A percentile compares a stretch with the other conserved stretches of the same genome.
phyloP scores from a whole-genome alignment of 345 rosid genomes.

The Carallia brachiata region DNA sequence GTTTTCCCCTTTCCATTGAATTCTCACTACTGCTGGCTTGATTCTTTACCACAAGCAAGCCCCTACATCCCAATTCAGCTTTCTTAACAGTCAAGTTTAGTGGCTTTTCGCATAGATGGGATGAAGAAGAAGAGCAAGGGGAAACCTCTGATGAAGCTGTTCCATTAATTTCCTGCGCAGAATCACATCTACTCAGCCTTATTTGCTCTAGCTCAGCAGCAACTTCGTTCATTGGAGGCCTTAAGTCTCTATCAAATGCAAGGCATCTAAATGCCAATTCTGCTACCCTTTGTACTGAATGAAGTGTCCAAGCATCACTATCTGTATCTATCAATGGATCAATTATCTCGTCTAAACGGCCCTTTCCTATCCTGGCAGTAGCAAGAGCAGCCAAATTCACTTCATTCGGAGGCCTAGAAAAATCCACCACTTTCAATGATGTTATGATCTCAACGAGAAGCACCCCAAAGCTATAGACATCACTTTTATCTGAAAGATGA shows the following conservation, averaged over 20 bases:
- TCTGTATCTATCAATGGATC: conserved; percentile 47
- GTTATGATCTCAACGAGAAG: conserved; percentile 67
- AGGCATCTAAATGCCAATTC: conserved; percentile 81
- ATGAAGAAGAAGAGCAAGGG: conserved; percentile 31
- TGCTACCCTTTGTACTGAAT: conserved; percentile 46
- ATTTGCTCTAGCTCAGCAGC: conserved; percentile 50
- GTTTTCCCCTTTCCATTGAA: conserved; percentile 26
- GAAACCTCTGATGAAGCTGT: conserved; percentile 23
- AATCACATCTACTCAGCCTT: conserved; percentile 26
- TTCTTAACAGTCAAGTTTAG: conserved; percentile 18
- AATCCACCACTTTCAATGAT: conserved; percentile 60
- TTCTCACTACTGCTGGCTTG: conserved; percentile 15
- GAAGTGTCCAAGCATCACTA: conserved; percentile 40
- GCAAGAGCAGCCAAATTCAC: conserved; percentile 65
- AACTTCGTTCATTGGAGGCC: conserved; percentile 68
- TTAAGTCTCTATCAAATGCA: conserved; percentile 58
- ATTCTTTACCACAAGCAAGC: conserved; percentile 7
- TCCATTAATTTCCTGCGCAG: conserved; percentile 22
- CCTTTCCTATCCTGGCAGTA: conserved; percentile 52
- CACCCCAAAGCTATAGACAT: conserved; percentile 79
- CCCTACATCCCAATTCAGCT: conserved; percentile 12
- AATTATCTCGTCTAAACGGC: conserved; percentile 49
- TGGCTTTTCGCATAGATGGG: conserved; percentile 32
- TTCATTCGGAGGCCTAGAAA: conserved; percentile 47
- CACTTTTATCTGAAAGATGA: conserved; percentile 84